phyloP scores from a whole-genome alignment of 176 grass and related monocot species.

The Carex myosuroides region DNA sequence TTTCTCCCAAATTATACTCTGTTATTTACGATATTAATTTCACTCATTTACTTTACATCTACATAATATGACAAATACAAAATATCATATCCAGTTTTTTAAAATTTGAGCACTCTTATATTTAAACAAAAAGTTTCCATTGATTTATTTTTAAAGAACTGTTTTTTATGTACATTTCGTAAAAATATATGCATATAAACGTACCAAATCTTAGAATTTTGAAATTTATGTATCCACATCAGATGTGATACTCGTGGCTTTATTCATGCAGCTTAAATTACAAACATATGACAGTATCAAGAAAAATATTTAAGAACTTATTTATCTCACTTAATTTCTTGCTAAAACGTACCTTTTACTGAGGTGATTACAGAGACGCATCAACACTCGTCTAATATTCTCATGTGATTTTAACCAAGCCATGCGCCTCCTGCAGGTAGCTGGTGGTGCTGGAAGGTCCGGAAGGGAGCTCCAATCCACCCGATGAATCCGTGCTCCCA shows the following conservation, averaged over 20 bases:
- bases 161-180: not conserved
- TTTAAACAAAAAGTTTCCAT: not conserved
- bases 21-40: not conserved
- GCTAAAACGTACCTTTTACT: constrained; percentile 29
- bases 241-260: not conserved
- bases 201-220: not conserved
- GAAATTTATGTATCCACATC: not conserved
- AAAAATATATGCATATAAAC: not conserved
- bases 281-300: constrained; percentile 6
- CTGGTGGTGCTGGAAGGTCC: constrained; percentile 71
- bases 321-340: not conserved
- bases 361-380: constrained; percentile 67
- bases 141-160: not conserved
- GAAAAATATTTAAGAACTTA: not conserved
- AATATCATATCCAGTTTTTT: not conserved
- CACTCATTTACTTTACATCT: not conserved
- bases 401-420: constrained; percentile 49
- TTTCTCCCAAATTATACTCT: not conserved
- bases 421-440: constrained; percentile 75
- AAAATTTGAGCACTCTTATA: not conserved
- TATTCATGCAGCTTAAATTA: not conserved
- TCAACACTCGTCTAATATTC: constrained; percentile 57
- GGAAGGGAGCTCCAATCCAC: constrained; percentile 70
- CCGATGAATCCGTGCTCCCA: constrained; percentile 66
- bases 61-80: not conserved